A percentile compares a stretch with the other conserved stretches of the same genome.
Conservation (phyloP, 805 yeast species). For the Middelhovenomyces tepae region DNA sequence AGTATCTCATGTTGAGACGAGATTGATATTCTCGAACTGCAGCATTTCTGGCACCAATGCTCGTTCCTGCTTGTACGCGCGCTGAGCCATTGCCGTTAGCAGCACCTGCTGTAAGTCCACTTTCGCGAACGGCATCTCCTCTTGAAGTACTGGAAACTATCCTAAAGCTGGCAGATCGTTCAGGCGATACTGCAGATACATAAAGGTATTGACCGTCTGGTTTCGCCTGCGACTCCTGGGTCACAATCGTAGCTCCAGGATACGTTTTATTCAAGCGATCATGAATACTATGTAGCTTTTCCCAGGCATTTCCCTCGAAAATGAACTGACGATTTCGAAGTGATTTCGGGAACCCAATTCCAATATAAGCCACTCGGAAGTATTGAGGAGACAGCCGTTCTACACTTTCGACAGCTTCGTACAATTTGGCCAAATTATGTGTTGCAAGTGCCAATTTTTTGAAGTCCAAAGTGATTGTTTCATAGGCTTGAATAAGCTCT, state of each 20-base stretch:
- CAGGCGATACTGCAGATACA: conserved; percentile 66
- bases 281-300: conserved; percentile 75
- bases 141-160: too few species aligned
- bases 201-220: conserved; percentile 68
- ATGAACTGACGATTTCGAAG: conserved; percentile 69
- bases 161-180: conserved; percentile 35
- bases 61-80: too few species aligned
- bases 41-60: too few species aligned
- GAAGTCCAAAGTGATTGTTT: conserved; percentile 63
- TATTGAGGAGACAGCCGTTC: conserved; percentile 71
- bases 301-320: conserved; percentile 81
- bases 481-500: conserved; percentile 69
- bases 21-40: conserved; percentile 68
- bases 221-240: conserved; percentile 47
- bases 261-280: conserved; percentile 63
- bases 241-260: conserved; percentile 71
- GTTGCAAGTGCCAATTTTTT: conserved; percentile 66
- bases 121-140: conserved; percentile 18
- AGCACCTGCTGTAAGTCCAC: conserved; percentile 37
- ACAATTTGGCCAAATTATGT: conserved; percentile 57
- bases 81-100: too few species aligned
- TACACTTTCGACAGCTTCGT: conserved; percentile 52
- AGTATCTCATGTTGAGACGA: conserved; percentile 61
- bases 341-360: conserved; percentile 74
- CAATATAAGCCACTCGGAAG: conserved; percentile 72